phyloP scores from a whole-genome alignment of 345 rosid species.

The Psidium friedrichsthalianum region DNA sequence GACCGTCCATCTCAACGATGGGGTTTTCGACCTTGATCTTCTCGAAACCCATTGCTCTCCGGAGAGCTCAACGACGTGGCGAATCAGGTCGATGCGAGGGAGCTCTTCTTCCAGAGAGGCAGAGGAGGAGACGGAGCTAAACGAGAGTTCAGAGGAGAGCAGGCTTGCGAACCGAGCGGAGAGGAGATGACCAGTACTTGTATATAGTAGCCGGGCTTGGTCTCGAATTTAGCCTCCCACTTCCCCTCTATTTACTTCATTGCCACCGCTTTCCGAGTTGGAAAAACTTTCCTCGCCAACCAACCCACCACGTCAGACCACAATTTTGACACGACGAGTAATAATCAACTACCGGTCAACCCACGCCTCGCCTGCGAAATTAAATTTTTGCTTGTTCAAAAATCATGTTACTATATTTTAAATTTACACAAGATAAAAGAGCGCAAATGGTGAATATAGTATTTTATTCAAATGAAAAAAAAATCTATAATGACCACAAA shows the following conservation, averaged over 20 bases:
- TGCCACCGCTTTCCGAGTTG: not conserved
- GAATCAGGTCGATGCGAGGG: not conserved
- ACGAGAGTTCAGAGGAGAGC: not conserved
- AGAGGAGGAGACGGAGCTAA: not conserved
- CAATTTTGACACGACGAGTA: not conserved
- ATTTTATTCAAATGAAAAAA: not conserved
- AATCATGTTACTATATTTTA: not conserved
- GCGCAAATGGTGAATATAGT: not conserved
- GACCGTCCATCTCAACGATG: constrained; percentile 98
- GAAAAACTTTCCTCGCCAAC: not conserved
- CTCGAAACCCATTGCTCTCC: constrained; percentile 43
- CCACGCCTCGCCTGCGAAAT: not conserved
- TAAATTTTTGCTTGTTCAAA: not conserved
- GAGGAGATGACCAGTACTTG: not conserved
- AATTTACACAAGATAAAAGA: too few species aligned
- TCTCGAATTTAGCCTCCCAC: not conserved
- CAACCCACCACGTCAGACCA: not conserved
- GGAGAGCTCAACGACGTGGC: not conserved
- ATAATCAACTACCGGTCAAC: not conserved
- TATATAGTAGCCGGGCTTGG: not conserved
- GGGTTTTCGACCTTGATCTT: constrained; percentile 95
- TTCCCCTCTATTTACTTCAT: not conserved
- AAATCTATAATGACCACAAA: not conserved
- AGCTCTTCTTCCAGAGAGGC: not conserved
- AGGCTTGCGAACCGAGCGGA: not conserved